Base-by-base conservation (phyloP, 331 rosid genomes). In the Pyracantha coccinea region DNA sequence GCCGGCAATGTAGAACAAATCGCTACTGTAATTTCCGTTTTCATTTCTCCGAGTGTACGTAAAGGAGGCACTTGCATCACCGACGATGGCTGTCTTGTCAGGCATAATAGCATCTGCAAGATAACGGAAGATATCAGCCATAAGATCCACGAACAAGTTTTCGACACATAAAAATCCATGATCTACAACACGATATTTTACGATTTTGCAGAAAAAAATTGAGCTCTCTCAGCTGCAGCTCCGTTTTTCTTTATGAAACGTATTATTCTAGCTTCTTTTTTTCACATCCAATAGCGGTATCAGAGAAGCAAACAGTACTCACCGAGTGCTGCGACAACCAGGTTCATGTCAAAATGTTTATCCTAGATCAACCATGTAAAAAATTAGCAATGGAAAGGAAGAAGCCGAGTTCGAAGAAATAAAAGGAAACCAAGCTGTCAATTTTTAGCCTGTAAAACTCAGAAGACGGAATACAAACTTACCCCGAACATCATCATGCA, bases 401-500 rank as follows among this genome's bases (percentile, higher is more conserved):
- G 64, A 11, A 74, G 27, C 29, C 25, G 24, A 25, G 17, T 25
- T 7, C 3, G 41, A 47, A 24, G 25, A 69, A 25, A 25, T 23
- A 52, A 19, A 57, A 15, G 38, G 14, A 10, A 23, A 21, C 15
- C 64, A 35, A 38, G 19, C 0, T 24, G 19, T 38, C 7, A 38
- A 59, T 8, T 6, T 21, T 38, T 35, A 38, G 28, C 24, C 15
- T 17, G 20, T 25, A 16, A 16, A 60, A 29, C 7, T 7, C n/a
- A 24, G 57, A 32, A 1, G 61, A 62, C 5, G 41, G 14, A 61
- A 53, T 33, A 13, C 47, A 15, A n/a, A 60, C 88, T 84, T 85
- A 86, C 96, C 57, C 89, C 89, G 79, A 88, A 84, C 79, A 88
- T 62, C 25, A 86, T 80, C 64, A 90, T 85, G 38, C 88, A 86